phyloP scores from a whole-genome alignment of 1,284 basidiomycete species.

The Naganishia cerealis region DNA sequence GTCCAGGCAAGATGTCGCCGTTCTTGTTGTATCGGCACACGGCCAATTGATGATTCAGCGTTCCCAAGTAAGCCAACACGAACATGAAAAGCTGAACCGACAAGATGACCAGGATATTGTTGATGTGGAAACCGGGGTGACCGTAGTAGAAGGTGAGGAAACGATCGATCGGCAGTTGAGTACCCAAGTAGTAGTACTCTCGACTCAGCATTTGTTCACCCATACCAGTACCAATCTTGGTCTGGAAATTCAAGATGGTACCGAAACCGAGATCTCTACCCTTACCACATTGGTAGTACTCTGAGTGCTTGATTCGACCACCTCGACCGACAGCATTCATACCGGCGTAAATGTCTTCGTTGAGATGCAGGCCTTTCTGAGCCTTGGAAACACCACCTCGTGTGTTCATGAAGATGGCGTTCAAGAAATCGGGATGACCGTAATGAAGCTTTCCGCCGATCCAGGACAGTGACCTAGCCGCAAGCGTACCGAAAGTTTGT shows the following conservation, averaged over 20 bases:
- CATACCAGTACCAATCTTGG: conserved; percentile 99
- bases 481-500: conserved; percentile 97
- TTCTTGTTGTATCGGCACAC: conserved; percentile 74
- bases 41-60: conserved; percentile 73
- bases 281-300: conserved; percentile 97
- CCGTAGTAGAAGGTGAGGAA: conserved; percentile 99
- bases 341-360: conserved; percentile 99
- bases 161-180: conserved; percentile 95
- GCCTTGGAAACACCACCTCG: conserved; percentile 98
- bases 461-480: conserved; percentile 91
- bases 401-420: conserved; percentile 96
- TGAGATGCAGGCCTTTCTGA: conserved; percentile 95
- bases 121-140: conserved; percentile 99
- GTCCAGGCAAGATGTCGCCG: conserved; percentile 70
- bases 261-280: conserved; percentile 98
- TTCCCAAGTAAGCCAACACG: conserved; percentile 84
- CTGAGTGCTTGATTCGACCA: conserved; percentile 96
- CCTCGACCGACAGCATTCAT: conserved; percentile 98
- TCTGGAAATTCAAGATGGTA: conserved; percentile 98
- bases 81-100: conserved; percentile 91
- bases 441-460: conserved; percentile 99
- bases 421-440: conserved; percentile 98
- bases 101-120: conserved; percentile 96
- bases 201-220: conserved; percentile 98
- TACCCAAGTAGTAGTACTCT: conserved; percentile 98